These are phyloP conservation scores for Dipteronia dyeriana DNA, from an alignment of 345 rosid genomes.

Conservation along the genomic window DNA sequence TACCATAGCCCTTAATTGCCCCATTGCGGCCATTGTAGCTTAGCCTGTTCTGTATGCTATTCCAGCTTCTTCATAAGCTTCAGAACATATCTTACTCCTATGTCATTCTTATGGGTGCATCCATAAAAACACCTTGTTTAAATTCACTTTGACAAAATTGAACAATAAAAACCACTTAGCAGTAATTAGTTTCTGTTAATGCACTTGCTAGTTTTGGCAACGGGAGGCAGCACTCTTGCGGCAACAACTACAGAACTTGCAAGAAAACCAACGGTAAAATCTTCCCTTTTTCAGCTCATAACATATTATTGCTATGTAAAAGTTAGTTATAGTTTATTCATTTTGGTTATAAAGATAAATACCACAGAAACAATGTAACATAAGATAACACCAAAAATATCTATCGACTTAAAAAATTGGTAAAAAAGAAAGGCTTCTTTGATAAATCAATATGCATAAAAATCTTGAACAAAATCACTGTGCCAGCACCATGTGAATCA, in stretches of 20 bases:
- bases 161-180: not conserved
- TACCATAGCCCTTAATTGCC: no score
- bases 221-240: constrained; percentile 58
- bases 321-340: not conserved
- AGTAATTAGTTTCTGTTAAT: constrained; percentile 16
- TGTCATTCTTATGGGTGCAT: not conserved
- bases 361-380: not conserved
- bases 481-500: no score
- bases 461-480: no score
- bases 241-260: constrained; percentile 63
- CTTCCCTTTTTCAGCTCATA: constrained; percentile 9
- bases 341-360: not conserved
- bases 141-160: not conserved
- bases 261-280: constrained; percentile 62
- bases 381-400: not conserved
- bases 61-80: not conserved
- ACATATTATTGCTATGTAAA: not conserved
- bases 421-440: not conserved
- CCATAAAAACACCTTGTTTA: not conserved
- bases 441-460: no score
- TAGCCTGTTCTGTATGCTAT: no score
- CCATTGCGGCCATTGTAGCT: no score
- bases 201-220: constrained; percentile 59
- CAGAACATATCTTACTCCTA: no score
- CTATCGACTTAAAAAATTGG: not conserved